Percentiles rank a stretch among this genome's conserved stretches.
Conservation (phyloP, 768 basidiomycete genomes). For the Leucosporidium yakuticum region DNA sequence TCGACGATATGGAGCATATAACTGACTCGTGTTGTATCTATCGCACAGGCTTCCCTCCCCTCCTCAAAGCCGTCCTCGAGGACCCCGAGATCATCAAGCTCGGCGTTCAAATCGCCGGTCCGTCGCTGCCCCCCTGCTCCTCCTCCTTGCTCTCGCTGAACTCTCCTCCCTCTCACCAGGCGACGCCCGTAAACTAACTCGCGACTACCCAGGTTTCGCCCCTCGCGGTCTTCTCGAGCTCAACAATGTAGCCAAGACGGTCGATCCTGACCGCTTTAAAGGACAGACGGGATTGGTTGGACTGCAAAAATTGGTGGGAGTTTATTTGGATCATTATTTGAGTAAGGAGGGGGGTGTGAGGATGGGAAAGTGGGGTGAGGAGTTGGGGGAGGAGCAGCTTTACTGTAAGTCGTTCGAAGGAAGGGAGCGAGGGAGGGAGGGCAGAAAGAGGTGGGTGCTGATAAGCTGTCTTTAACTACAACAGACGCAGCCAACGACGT, state of each 20-base stretch:
- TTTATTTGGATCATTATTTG: slow-evolving; percentile 22
- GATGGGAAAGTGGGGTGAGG: slow-evolving; percentile 7
- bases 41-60: slow-evolving; percentile 8
- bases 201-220: slow-evolving; percentile 6
- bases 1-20: too few species aligned
- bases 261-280: slow-evolving; percentile 5
- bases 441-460: not conserved
- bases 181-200: slow-evolving; percentile 17
- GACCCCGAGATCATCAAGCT: slow-evolving; percentile 25
- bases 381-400: slow-evolving; percentile 7
- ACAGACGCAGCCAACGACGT: slow-evolving; percentile 33
- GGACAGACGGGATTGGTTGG: slow-evolving; percentile 9
- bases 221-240: slow-evolving; percentile 20
- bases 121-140: too few species aligned
- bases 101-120: slow-evolving; percentile 20
- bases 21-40: too few species aligned
- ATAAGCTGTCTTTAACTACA: too few species aligned
- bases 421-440: too few species aligned
- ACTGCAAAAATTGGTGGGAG: slow-evolving; percentile 16
- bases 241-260: slow-evolving; percentile 13
- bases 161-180: not conserved
- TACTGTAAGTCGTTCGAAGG: slow-evolving; percentile 7
- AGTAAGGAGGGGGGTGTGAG: slow-evolving; percentile 15
- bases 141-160: too few species aligned
- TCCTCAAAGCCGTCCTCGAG: slow-evolving; percentile 15